Conservation (phyloP, 257 asterid species). For the Linaria vulgaris region DNA sequence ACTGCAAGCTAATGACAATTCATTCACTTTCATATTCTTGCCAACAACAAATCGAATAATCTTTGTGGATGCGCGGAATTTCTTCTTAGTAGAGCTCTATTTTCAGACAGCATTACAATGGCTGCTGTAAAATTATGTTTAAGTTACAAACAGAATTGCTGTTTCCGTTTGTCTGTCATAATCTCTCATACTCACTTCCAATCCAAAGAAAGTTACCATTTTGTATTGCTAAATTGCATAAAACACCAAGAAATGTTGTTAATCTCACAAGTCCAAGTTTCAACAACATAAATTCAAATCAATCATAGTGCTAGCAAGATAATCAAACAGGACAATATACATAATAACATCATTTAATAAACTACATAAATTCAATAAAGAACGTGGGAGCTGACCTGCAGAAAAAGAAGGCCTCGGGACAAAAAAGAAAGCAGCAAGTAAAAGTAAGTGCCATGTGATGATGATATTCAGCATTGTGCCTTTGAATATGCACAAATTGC, state of each 20-base stretch:
- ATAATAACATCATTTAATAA: conserved; percentile 4
- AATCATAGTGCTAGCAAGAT: conserved; percentile 17
- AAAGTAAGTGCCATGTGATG: conserved; percentile 31
- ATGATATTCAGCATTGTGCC: conserved; percentile 35
- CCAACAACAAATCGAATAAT: too few species aligned
- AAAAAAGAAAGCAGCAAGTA: conserved; percentile 35
- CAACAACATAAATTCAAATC: neutral
- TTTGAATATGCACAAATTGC: too few species aligned
- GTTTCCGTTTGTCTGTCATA: too few species aligned
- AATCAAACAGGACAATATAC: conserved; percentile 18
- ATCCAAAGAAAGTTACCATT: too few species aligned
- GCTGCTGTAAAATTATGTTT: too few species aligned
- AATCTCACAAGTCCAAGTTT: neutral
- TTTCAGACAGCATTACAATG: too few species aligned
- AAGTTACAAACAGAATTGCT: too few species aligned
- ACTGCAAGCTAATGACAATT: too few species aligned
- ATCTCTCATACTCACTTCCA: neutral
- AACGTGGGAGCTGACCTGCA: conserved; percentile 32
- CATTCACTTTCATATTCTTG: too few species aligned
- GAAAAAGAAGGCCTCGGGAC: conserved; percentile 41
- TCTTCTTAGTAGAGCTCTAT: too few species aligned
- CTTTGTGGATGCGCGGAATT: too few species aligned
- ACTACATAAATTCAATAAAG: conserved; percentile 14
- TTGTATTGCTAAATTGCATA: too few species aligned
- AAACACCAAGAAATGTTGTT: neutral